Conservation (phyloP, 2,329 filamentous ascomycete species). For the Biscogniauxia sp. region DNA sequence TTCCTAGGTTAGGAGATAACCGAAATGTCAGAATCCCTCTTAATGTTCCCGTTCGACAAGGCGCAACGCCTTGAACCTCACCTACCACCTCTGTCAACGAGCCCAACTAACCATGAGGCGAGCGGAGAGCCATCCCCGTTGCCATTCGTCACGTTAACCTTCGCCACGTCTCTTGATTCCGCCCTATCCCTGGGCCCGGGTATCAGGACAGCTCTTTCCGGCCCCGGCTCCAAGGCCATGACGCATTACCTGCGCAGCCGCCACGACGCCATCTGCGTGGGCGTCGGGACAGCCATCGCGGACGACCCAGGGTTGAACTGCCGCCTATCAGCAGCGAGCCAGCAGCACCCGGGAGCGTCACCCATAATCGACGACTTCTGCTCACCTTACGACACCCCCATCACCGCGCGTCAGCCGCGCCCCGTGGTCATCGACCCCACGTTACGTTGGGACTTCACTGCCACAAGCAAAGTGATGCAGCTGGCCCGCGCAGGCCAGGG, state of each 20-base stretch:
- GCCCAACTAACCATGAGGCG: neutral
- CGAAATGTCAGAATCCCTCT: constrained; percentile 27
- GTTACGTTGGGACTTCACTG: constrained; percentile 66
- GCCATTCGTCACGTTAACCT: constrained; percentile 71
- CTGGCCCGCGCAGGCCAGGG: constrained; percentile 64
- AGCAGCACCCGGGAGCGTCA: constrained; percentile 6
- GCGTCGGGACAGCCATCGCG: constrained; percentile 77
- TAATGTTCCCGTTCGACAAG: constrained; percentile 28
- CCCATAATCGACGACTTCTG: constrained; percentile 38
- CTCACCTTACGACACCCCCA: constrained; percentile 29
- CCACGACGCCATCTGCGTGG: constrained; percentile 83
- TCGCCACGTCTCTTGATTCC: constrained; percentile 86
- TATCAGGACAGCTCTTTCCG: constrained; percentile 78
- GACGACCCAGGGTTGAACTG: constrained; percentile 88
- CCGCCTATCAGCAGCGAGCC: constrained; percentile 63
- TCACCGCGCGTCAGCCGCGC: constrained; percentile 61
- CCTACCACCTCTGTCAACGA: constrained; percentile 22
- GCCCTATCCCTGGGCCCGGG: constrained; percentile 74
- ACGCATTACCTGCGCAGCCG: constrained; percentile 83
- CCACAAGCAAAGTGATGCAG: constrained; percentile 62
- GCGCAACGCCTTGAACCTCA: constrained; percentile 31
- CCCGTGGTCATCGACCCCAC: constrained; percentile 80
- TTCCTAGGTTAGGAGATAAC: neutral
- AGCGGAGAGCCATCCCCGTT: constrained; percentile 5
- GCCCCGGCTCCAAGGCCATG: constrained; percentile 82